These are phyloP conservation scores for Thelephora terrestris DNA, from an alignment of 1,284 basidiomycete genomes.

Conservation along the genomic window DNA sequence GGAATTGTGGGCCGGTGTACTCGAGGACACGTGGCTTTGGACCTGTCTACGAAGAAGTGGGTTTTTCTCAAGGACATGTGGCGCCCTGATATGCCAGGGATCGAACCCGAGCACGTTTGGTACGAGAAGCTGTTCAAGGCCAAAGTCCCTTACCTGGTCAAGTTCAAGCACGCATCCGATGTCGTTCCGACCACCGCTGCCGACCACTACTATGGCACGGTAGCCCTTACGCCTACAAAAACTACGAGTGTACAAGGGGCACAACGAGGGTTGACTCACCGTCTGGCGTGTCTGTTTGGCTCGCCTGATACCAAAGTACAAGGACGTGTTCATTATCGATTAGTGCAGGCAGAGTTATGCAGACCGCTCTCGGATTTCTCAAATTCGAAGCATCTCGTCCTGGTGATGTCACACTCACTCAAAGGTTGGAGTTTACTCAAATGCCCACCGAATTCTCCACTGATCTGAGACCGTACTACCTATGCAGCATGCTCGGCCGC, in stretches of 20 bases:
- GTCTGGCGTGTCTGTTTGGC: background rate
- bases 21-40: conserved; percentile 6
- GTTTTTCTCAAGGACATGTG: no score
- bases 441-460: background rate
- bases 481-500: background rate
- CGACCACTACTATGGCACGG: background rate
- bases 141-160: conserved; percentile 5
- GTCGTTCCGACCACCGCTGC: background rate
- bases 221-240: background rate
- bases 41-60: background rate
- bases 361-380: no score
- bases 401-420: conserved; percentile 3
- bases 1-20: conserved; percentile 4
- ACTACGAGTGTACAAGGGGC: background rate
- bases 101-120: conserved; percentile 1
- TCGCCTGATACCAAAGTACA: background rate
- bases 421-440: background rate
- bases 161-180: conserved; percentile 5
- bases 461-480: no score
- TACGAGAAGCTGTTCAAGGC: conserved; percentile 2
- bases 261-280: background rate
- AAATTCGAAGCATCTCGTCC: conserved; percentile 4
- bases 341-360: no score
- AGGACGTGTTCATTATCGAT: conserved; percentile 4
- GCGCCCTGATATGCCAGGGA: background rate